Evolutionary conservation across 139 green algal species (phyloP).

Genomic region (Dunaliella sp.): DNA sequence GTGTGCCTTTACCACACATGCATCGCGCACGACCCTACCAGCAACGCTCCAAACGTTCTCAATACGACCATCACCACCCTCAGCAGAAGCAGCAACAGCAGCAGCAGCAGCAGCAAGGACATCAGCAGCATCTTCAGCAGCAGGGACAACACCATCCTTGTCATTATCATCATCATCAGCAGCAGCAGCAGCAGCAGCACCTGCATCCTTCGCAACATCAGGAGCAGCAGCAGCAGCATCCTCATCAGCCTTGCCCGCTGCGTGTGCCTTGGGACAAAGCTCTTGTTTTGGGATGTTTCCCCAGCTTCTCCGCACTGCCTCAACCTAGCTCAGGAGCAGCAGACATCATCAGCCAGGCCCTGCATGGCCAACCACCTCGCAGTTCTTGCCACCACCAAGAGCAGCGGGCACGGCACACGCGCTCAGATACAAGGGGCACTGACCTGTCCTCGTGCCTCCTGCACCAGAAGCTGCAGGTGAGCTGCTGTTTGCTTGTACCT

Average conservation of each 20-base stretch:
- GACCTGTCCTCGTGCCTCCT: slow-evolving; percentile 61
- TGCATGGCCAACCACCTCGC: too few relatives aligned
- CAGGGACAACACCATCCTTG: too few relatives aligned
- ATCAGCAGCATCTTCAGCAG: too few relatives aligned
- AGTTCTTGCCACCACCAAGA: too few relatives aligned
- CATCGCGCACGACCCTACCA: too few relatives aligned
- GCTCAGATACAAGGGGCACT: slow-evolving; percentile 11
- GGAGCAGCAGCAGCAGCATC: slow-evolving; percentile 1
- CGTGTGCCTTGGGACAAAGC: neutral
- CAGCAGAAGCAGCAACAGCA: too few relatives aligned
- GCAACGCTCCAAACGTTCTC: too few relatives aligned
- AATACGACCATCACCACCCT: too few relatives aligned
- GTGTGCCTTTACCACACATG: slow-evolving; percentile 60
- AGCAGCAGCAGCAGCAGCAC: slow-evolving; percentile 20
- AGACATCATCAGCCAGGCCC: too few relatives aligned
- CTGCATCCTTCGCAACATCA: neutral
- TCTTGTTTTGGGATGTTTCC: neutral
- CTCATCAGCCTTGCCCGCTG: neutral
- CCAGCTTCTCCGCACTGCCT: too few relatives aligned
- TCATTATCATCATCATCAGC: too few relatives aligned
- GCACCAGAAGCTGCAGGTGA: slow-evolving; percentile 81
- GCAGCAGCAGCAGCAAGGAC: too few relatives aligned
- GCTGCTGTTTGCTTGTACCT: neutral
- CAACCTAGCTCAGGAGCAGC: neutral
- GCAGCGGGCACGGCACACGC: neutral